Evolutionary conservation across 2,329 filamentous ascomycete genomes (phyloP), one percentile per base, ranked within the genome.

Genomic region (Hymenoscyphus fraxineus): DNA sequence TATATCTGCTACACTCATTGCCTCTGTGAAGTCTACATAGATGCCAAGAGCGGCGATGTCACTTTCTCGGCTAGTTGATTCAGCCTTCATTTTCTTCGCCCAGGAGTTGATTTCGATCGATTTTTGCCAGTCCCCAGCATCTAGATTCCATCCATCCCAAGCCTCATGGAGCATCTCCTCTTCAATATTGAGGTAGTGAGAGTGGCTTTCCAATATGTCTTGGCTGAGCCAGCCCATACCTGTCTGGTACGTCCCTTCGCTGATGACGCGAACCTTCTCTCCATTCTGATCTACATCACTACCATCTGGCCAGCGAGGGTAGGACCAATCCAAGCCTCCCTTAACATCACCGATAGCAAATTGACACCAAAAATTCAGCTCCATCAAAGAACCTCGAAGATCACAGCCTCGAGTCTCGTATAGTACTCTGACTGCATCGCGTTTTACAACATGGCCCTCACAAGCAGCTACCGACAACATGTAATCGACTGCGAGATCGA

Each of bases 331-430:
- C 56, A 96, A 84, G 0, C 95, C 94, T 22, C 91, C 90, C 70
- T 90, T 90, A n/a, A 86, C 82, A 74, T 97, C 95, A 5, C 95
- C 96, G 10, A 99, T 87, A 0, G 90, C 92, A 77, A 98, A 93
- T 75, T 99, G 95, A 75, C 96, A 99, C 94, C 94, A 99, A 74
- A 96, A 95, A 74, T 96, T 89, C 35, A 99, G 83, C 66, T 98
- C 93, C 63, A 84, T 88, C 59, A 99, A 86, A 1, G 89, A 88
- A 27, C 89, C 92, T 62, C 95, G 88, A 13, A 99, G 79, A 74
- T 99, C 95, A 35, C 83, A 78, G 1, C 82, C 76, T 61, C 90
- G 89, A 15, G 86, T 85, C 61, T 83, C 80, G 72, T 93, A 97
- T 2, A 99, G 82, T 6, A 84, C 80, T 60, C 83, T 81, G 0